Base-by-base conservation (phyloP, 768 basidiomycete species). In the Mycena rebaudengoi region DNA sequence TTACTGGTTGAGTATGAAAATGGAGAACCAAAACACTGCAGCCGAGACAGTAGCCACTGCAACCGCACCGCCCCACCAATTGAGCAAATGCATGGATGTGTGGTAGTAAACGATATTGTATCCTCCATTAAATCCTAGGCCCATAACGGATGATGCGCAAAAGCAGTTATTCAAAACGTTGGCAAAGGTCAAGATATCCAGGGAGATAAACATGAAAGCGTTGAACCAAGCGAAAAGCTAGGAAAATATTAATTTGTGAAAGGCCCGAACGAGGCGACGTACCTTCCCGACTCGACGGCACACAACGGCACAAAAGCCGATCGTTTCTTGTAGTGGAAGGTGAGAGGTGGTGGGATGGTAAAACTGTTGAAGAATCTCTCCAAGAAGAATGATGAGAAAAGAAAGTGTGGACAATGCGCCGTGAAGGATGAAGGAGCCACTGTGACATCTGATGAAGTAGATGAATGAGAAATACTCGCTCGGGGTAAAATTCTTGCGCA, bases 251-350 rank as follows among this genome's bases (percentile, higher is more conserved):
- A n/a, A n/a, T n/a, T n/a, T n/a, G n/a, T 32, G 48, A 18, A 32
- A 5, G 35, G 48, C 20, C 30, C 29, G 14, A 21, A 33, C 20
- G 14, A 50, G 20, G 18, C 14, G 6, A 32, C 6, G 5, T 33
- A 50, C 48, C 48, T 50, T 50, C 35, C 48, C 48, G 30, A 50
- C 28, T 33, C 48, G n/a, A 16, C 48, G 29, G 30, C 48, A 50
- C 8, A 29, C n/a, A 18, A 33, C n/a, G 48, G 7, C 11, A 20
- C 18, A 21, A 29, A 33, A 20, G 18, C 48, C 48, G 25, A n/a
- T 5, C 29, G 20, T 20, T 29, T 10, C 30, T 32, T 33, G 30
- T 32, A 18, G 30, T 10, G n/a, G 29, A 32, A 32, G 23, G 30
- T 35, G 48, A 32, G 48, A 32, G 48, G 30, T 50, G n/a, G 48